phyloP scores from a whole-genome alignment of 2,329 filamentous ascomycete species.

The Cladorrhinum sp. region DNA sequence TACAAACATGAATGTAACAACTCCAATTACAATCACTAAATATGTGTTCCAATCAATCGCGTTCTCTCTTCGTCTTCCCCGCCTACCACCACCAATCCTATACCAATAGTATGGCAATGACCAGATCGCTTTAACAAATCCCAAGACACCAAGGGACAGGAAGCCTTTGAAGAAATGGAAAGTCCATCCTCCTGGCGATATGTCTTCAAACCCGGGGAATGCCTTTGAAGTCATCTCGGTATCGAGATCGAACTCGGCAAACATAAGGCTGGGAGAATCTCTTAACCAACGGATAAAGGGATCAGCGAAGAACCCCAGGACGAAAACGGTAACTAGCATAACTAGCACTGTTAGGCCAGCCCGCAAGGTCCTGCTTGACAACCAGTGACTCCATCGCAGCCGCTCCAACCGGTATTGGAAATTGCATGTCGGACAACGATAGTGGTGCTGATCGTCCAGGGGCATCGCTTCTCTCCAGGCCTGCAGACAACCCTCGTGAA shows the following conservation, averaged over 20 bases:
- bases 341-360: conserved; percentile 68
- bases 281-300: conserved; percentile 74
- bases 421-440: conserved; percentile 82
- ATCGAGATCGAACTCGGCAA: conserved; percentile 41
- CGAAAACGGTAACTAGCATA: conserved; percentile 69
- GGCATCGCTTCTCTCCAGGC: conserved; percentile 77
- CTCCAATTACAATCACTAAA: conserved; percentile 74
- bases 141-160: conserved; percentile 82
- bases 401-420: conserved; percentile 79
- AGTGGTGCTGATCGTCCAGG: conserved; percentile 65
- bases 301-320: conserved; percentile 88
- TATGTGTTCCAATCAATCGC: conserved; percentile 78
- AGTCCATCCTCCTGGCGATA: conserved; percentile 62
- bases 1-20: conserved; percentile 74
- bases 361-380: conserved; percentile 66
- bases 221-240: conserved; percentile 31
- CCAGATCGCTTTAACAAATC: conserved; percentile 62
- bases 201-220: conserved; percentile 35
- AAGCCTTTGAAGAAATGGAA: conserved; percentile 88
- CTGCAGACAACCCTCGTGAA: conserved; percentile 86
- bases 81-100: conserved; percentile 59
- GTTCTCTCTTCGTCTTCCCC: conserved; percentile 64
- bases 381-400: conserved; percentile 68
- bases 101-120: conserved; percentile 72
- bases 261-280: conserved; percentile 53